phyloP scores from a whole-genome alignment of 2,329 filamentous ascomycete species.

The Pseudophaeomoniella oleicola region DNA sequence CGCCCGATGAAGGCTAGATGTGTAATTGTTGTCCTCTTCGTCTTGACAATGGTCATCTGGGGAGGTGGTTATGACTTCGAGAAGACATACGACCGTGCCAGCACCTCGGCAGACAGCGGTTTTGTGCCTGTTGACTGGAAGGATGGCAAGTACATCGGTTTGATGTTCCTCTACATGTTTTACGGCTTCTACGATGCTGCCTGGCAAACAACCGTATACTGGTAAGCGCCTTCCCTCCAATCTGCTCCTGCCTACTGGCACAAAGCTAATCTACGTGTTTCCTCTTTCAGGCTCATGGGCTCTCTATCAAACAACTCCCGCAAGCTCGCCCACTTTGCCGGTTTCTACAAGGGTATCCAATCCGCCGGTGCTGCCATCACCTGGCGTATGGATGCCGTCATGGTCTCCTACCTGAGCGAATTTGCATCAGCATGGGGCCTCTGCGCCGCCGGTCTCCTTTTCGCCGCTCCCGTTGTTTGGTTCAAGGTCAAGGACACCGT shows the following conservation, averaged over 20 bases:
- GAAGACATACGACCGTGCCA: constrained; percentile 39
- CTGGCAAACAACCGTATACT: constrained; percentile 86
- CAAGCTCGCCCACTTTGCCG: constrained; percentile 70
- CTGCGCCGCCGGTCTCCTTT: constrained; percentile 49
- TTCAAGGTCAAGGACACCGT: constrained; percentile 63
- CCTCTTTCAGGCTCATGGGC: constrained; percentile 57
- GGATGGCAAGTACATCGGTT: constrained; percentile 53
- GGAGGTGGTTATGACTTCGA: constrained; percentile 72
- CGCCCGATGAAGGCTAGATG: constrained; percentile 54
- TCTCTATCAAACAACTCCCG: constrained; percentile 74
- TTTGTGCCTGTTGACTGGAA: constrained; percentile 45
- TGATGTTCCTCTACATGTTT: constrained; percentile 81
- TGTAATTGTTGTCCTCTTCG: constrained; percentile 46
- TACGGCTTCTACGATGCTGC: constrained; percentile 80
- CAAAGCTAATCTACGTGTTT: constrained; percentile 1
- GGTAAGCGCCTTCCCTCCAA: constrained; percentile 32
- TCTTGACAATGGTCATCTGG: constrained; percentile 65
- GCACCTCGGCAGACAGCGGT: constrained; percentile 14
- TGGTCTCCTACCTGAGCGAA: constrained; percentile 48
- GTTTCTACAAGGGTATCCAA: constrained; percentile 72
- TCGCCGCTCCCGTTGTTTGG: constrained; percentile 64
- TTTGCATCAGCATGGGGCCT: constrained; percentile 59
- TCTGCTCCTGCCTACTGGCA: not conserved
- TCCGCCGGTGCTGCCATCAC: constrained; percentile 63
- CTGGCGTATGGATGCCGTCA: constrained; percentile 49